phyloP scores from a whole-genome alignment of 2,329 filamentous ascomycete genomes.

The Colletotrichum falcatum region DNA sequence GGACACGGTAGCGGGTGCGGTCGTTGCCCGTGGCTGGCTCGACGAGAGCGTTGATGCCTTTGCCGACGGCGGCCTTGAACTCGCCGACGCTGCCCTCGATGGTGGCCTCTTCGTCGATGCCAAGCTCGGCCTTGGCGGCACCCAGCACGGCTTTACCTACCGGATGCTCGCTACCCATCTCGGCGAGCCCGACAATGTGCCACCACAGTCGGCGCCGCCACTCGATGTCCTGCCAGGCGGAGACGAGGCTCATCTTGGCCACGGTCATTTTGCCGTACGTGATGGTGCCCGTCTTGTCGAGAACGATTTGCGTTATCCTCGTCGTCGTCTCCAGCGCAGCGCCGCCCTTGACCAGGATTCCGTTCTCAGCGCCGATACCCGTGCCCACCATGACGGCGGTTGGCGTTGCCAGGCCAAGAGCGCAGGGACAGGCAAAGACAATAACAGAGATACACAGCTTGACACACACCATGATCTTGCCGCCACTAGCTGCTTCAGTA shows the following conservation, averaged over 20 bases:
- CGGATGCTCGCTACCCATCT: constrained; percentile 95
- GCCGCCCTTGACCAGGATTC: constrained; percentile 97
- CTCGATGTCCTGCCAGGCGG: constrained; percentile 76
- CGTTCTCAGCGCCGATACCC: constrained; percentile 94
- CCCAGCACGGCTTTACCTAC: constrained; percentile 88
- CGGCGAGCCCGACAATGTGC: constrained; percentile 93
- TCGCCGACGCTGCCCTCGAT: constrained; percentile 88
- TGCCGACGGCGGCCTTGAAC: constrained; percentile 85
- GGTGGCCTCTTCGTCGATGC: constrained; percentile 76
- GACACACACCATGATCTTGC: constrained; percentile 94
- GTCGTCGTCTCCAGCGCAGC: constrained; percentile 91
- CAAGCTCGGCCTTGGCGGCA: constrained; percentile 81
- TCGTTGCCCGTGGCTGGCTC: constrained; percentile 79
- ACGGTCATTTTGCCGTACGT: constrained; percentile 97
- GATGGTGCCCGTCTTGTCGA: constrained; percentile 96
- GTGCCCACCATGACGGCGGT: constrained; percentile 99
- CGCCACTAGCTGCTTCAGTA: constrained; percentile 81
- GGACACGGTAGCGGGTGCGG: constrained; percentile 78
- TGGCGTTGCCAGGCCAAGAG: constrained; percentile 93
- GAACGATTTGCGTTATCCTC: constrained; percentile 87
- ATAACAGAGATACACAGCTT: constrained; percentile 99
- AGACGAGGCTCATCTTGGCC: constrained; percentile 74
- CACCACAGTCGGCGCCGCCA: constrained; percentile 86
- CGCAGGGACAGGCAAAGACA: constrained; percentile 97
- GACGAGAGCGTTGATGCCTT: constrained; percentile 84